phyloP scores from a whole-genome alignment of 169 alveolate species.

The Babesia bigemina region DNA sequence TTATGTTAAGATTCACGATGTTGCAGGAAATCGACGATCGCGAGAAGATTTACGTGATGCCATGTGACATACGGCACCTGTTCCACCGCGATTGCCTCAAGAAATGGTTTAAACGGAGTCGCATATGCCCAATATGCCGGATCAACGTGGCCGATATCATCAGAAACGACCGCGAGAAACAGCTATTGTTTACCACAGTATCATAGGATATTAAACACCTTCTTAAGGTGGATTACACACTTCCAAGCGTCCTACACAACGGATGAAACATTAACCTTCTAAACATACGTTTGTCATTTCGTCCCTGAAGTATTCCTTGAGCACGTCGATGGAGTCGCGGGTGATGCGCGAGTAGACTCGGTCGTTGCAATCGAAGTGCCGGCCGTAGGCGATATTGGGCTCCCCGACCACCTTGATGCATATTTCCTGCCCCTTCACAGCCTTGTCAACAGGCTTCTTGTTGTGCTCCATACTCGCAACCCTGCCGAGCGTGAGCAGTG shows the following conservation, averaged over 20 bases:
- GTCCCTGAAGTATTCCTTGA: constrained; percentile 93
- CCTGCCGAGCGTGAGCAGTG: constrained; percentile 89
- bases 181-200: neutral
- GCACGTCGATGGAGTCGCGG: constrained; percentile 92
- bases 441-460: constrained; percentile 90
- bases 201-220: constrained; percentile 78
- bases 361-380: constrained; percentile 92
- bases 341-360: constrained; percentile 87
- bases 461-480: constrained; percentile 94
- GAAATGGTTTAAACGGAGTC: constrained; percentile 74
- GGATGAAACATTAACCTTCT: neutral
- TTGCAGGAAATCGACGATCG: constrained; percentile 61
- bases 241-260: constrained; percentile 90
- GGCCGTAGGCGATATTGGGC: constrained; percentile 91
- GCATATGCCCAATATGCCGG: constrained; percentile 79
- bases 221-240: constrained; percentile 86
- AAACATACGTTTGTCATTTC: constrained; percentile 82
- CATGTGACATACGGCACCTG: constrained; percentile 78
- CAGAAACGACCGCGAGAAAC: neutral
- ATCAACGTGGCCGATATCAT: constrained; percentile 64
- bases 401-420: constrained; percentile 87
- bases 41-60: constrained; percentile 72
- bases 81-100: constrained; percentile 74
- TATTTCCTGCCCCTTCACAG: constrained; percentile 90
- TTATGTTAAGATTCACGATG: neutral